These are phyloP conservation scores for Apiotrichum brassicae DNA, from an alignment of 1,284 basidiomycete genomes.

Conservation along the genomic window DNA sequence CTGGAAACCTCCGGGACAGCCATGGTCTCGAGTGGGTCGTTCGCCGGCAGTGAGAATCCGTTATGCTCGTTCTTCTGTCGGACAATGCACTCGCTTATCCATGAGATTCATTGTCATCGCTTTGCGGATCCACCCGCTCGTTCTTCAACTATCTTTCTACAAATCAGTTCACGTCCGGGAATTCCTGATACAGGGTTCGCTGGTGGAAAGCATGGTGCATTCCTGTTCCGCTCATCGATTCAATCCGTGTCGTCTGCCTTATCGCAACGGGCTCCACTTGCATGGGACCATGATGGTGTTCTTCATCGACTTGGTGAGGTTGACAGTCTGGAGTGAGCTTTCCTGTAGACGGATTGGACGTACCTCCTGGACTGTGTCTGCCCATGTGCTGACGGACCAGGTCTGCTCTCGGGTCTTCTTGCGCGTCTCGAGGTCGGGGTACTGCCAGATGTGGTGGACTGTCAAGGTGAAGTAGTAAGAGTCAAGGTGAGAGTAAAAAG, in stretches of 20 bases:
- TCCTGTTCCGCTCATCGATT: too few relatives aligned
- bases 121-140: too few relatives aligned
- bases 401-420: conserved; percentile 78
- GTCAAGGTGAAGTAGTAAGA: not conserved
- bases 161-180: not conserved
- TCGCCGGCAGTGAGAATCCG: too few relatives aligned
- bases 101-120: not conserved
- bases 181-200: not conserved
- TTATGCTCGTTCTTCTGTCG: too few relatives aligned
- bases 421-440: conserved; percentile 72
- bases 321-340: conserved; percentile 32
- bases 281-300: conserved; percentile 41
- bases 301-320: conserved; percentile 41
- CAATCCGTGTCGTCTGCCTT: not conserved
- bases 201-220: too few relatives aligned
- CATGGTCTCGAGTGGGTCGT: too few relatives aligned
- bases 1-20: too few relatives aligned
- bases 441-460: conserved; percentile 92
- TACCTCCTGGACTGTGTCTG: conserved; percentile 85
- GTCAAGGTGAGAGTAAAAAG: not conserved
- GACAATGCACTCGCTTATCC: not conserved
- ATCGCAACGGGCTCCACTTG: conserved; percentile 41
- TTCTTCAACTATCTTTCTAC: too few relatives aligned
- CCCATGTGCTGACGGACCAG: conserved; percentile 90
- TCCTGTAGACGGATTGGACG: conserved; percentile 11